phyloP scores from a whole-genome alignment of 805 yeast genomes.

The Jamesozyma spencerorum region DNA sequence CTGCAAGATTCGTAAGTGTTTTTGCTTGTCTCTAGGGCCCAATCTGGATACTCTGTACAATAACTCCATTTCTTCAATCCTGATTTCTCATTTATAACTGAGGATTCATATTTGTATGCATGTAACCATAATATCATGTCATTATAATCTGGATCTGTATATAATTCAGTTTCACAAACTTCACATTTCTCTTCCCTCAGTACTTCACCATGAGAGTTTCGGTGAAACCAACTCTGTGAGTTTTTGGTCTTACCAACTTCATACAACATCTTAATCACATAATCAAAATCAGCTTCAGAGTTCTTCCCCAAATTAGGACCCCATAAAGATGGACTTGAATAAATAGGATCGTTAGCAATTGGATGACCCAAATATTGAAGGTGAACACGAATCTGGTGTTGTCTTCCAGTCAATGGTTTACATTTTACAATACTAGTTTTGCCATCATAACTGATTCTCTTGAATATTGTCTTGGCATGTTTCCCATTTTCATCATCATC shows the following conservation, averaged over 20 bases:
- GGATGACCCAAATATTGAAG: constrained; percentile 79
- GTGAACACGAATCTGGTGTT: constrained; percentile 93
- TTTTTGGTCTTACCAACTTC: constrained; percentile 59
- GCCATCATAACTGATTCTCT: constrained; percentile 56
- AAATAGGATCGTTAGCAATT: constrained; percentile 85
- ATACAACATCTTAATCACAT: constrained; percentile 43
- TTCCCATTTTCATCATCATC: constrained; percentile 34
- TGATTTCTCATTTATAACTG: constrained; percentile 21
- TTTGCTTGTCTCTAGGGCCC: constrained; percentile 62
- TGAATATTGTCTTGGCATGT: constrained; percentile 67
- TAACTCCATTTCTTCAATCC: constrained; percentile 52
- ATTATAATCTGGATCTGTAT: constrained; percentile 80
- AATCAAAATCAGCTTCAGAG: constrained; percentile 41
- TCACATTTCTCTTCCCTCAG: constrained; percentile 51
- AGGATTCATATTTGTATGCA: constrained; percentile 68
- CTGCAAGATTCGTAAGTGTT: constrained; percentile 62
- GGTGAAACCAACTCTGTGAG: constrained; percentile 63
- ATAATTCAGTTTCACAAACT: constrained; percentile 59
- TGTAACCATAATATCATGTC: constrained; percentile 86
- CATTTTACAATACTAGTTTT: constrained; percentile 60
- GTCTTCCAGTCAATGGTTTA: constrained; percentile 81
- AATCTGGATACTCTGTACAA: constrained; percentile 64
- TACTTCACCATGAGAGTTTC: constrained; percentile 53
- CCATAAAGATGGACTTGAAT: constrained; percentile 76
- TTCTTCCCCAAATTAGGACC: constrained; percentile 61